Conservation (phyloP, 2,329 filamentous ascomycete genomes). For the Stylonectria norvegica region DNA sequence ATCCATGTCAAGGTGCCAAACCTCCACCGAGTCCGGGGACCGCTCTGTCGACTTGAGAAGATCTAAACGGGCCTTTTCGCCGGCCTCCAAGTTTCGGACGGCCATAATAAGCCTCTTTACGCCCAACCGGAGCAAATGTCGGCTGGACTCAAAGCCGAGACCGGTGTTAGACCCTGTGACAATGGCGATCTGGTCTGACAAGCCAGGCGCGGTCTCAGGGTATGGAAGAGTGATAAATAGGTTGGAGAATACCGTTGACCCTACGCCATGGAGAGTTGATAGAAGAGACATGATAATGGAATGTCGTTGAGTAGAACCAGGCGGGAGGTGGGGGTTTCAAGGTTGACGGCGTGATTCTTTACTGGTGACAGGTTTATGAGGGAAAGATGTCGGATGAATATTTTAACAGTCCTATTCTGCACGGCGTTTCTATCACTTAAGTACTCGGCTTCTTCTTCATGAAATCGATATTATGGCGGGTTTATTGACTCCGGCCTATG, state of each 20-base stretch:
- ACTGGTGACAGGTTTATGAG: not conserved
- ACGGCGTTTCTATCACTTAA: not conserved
- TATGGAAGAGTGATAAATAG: slow-evolving; percentile 22
- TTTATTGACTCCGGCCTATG: slow-evolving; percentile 14
- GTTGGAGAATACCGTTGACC: slow-evolving; percentile 13
- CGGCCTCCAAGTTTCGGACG: slow-evolving; percentile 36
- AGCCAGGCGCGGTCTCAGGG: slow-evolving; percentile 12
- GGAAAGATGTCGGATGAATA: not conserved
- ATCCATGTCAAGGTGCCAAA: slow-evolving; percentile 47
- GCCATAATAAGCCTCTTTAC: slow-evolving; percentile 36
- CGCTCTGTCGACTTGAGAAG: slow-evolving; percentile 22
- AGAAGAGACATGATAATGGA: slow-evolving; percentile 10
- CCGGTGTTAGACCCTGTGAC: slow-evolving; percentile 42
- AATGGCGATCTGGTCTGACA: slow-evolving; percentile 31
- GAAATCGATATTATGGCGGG: slow-evolving; percentile 3
- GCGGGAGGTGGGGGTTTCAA: not conserved
- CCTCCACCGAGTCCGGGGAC: slow-evolving; percentile 31
- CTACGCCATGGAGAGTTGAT: slow-evolving; percentile 15
- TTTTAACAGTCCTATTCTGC: too few species aligned
- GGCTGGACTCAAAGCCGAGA: slow-evolving; percentile 37
- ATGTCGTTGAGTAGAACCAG: not conserved
- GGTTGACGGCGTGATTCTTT: not conserved
- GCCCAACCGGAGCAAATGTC: slow-evolving; percentile 31
- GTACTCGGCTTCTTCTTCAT: not conserved
- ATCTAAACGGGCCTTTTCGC: slow-evolving; percentile 37